Percentiles rank a stretch among this genome's conserved stretches.
phyloP scores from a whole-genome alignment of 441 rosid species.

The Codiaeum variegatum region DNA sequence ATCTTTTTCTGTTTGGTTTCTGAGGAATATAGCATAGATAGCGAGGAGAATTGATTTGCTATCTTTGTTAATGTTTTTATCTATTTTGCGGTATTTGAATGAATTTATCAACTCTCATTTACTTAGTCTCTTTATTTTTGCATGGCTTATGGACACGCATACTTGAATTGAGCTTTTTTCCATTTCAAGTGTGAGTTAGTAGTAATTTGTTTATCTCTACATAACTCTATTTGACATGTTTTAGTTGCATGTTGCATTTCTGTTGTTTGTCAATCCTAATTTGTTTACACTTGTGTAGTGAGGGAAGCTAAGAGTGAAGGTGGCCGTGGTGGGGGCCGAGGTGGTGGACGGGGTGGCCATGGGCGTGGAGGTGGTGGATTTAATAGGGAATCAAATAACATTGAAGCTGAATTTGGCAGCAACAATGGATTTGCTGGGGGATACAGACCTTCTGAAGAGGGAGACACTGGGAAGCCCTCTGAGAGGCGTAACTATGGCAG shows the following conservation, averaged over 20 bases:
- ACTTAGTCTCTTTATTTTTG: background rate
- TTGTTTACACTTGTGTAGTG: conserved; percentile 29
- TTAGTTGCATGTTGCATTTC: background rate
- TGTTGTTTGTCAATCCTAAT: background rate
- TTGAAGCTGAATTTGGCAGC: conserved; percentile 30
- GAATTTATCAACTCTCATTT: background rate
- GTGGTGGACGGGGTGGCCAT: conserved; percentile 54
- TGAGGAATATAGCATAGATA: background rate
- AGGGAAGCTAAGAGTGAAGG: conserved; percentile 49
- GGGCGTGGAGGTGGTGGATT: conserved; percentile 51
- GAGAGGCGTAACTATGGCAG: conserved; percentile 61
- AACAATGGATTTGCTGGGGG: conserved; percentile 55
- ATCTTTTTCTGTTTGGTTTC: background rate
- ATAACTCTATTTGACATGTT: background rate
- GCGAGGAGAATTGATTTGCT: background rate
- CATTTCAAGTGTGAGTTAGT: background rate
- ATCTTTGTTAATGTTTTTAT: background rate
- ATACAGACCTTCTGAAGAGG: conserved; percentile 58
- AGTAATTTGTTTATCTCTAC: background rate
- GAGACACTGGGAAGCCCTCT: conserved; percentile 53
- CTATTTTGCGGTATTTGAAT: background rate
- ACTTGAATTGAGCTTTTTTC: background rate
- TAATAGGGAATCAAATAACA: conserved; percentile 50
- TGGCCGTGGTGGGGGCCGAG: conserved; percentile 59
- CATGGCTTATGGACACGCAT: background rate